Evolutionary conservation across 106 monocot genomes (phyloP), one percentile per base, ranked within the genome.

Genomic region (Dioscorea dumetorum): DNA sequence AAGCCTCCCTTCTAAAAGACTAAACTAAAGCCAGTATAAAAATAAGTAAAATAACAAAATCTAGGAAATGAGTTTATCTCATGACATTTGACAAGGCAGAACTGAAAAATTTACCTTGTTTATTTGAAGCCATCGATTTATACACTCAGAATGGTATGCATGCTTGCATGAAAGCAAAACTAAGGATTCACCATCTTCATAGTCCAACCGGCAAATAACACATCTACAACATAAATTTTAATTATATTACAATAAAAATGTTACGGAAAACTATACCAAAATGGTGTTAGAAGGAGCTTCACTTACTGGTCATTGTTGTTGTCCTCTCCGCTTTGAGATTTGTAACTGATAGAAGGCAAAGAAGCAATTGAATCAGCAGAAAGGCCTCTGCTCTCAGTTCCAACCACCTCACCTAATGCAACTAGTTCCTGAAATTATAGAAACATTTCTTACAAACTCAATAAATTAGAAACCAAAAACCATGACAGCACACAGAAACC

Each of bases 171-270:
- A 71, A 58, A 97, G 95, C 64, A 80, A 69, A 67, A 81, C 79
- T 54, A 97, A 67, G 52, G 79, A 74, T 28, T 97, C 95, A 16
- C 78, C 84, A 66, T 89, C 91, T 66, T 97, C 95, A 68, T 81
- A 97, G 51, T 97, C 95, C 63, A 97, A 50, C 69, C 91, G 95
- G 50, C 95, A 97, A 72, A 97, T 88, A 60, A 97, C 91, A 84
- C 95, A 97, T 67, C 91, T 91, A 68, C 18, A 48, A 62, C 13
- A 54, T 15, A 69, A 33, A 15, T 51, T 54, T 32, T 12, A 68
- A 16, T 4, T 10, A 5, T 5, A 41, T 41, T 41, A 41, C 10
- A 41, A 41, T 0, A 24, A 54, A 15, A 2, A 68, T 32, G 7
- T 13, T 15, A 68, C 17, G 31, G 16, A 17, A 31, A 5, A 54